Conservation (phyloP, 805 yeast species). For the Isabelozyma pseudorhagii region DNA sequence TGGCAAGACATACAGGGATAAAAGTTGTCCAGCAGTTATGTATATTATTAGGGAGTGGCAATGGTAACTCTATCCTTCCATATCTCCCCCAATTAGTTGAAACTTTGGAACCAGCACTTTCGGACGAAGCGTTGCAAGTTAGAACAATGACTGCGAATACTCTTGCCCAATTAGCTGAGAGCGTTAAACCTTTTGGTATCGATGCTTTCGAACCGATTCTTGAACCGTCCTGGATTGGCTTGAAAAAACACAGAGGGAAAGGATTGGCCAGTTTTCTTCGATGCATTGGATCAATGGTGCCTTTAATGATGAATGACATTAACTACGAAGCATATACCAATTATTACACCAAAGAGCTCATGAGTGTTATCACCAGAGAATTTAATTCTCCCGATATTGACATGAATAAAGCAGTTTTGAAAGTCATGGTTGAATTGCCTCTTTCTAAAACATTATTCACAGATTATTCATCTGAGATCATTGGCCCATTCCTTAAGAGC, state of each 20-base stretch:
- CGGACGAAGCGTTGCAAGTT: conserved; percentile 67
- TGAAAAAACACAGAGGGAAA: conserved; percentile 73
- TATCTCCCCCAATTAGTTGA: conserved; percentile 62
- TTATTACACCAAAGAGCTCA: conserved; percentile 72
- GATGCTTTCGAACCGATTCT: conserved; percentile 76
- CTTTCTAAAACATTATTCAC: conserved; percentile 55
- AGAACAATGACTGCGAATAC: conserved; percentile 71
- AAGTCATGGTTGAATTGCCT: conserved; percentile 66
- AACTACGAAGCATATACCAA: conserved; percentile 66
- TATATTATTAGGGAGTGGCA: conserved; percentile 60
- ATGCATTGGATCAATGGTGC: conserved; percentile 76
- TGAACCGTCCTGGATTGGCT: conserved; percentile 80
- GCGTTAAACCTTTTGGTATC: conserved; percentile 83
- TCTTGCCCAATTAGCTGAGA: conserved; percentile 72
- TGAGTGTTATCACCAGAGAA: conserved; percentile 66
- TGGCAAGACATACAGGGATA: conserved; percentile 80
- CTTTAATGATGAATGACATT: conserved; percentile 65
- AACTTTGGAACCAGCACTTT: conserved; percentile 55
- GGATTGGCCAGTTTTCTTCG: conserved; percentile 71
- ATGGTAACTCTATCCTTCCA: conserved; percentile 56
- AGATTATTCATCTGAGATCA: conserved; percentile 47
- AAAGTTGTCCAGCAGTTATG: conserved; percentile 77
- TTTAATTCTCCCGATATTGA: conserved; percentile 84
- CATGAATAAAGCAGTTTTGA: conserved; percentile 70
- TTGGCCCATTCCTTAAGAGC: conserved; percentile 58